Evolutionary conservation across 371 early-diverging fungal species (phyloP), one percentile per base, ranked within the genome.

Genomic region (Sporodiniella umbellata): DNA sequence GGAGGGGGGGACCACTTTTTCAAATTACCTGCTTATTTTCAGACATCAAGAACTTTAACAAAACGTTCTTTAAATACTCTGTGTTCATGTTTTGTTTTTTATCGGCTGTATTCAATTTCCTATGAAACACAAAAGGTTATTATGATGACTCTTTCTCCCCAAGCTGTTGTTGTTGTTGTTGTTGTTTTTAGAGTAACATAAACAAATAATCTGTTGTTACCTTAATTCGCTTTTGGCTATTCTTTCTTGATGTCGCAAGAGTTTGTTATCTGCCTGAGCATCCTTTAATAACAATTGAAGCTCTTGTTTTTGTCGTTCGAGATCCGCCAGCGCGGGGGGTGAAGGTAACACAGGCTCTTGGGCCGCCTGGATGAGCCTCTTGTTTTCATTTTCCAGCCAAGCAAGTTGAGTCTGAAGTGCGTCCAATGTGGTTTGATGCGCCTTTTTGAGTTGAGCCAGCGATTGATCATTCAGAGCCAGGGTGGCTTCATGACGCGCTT

Each of bases 41-140:
- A 10, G 80, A 64, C 47, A 72, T 64, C 17, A 83, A 64, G 45
- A 79, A 84, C 46, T 82, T 82, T 35, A 84, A 66, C 7, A 83
- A 58, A 31, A 84, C 82, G 51, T 84, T 84, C 48, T 84, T 84
- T 35, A 84, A 62, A 42, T 84, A 84, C 49, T 84, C 85, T 10
- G 73, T 70, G 51, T 68, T 84, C 52, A 84, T 56, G 48, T 81
- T 76, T 46, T 82, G 82, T n/a, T 83, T 70, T 42, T 76, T 75
- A 42, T 84, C 85, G 17, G 78, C 62, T 0, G 77, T 66, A 58
- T 85, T 84, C 48, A 82, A 50, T 59, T 79, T 82, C 42, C 85
- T 74, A 45, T 33, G 23, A 35, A 6, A 35, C 35, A 35, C 7
- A 11, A n/a, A 5, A 35, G 3, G 8, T 12, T 40, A n/a, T n/a